A percentile compares a stretch with the other conserved stretches of the same genome.
Conservation (phyloP, 805 yeast genomes). For the Ogataea dorogensis region DNA sequence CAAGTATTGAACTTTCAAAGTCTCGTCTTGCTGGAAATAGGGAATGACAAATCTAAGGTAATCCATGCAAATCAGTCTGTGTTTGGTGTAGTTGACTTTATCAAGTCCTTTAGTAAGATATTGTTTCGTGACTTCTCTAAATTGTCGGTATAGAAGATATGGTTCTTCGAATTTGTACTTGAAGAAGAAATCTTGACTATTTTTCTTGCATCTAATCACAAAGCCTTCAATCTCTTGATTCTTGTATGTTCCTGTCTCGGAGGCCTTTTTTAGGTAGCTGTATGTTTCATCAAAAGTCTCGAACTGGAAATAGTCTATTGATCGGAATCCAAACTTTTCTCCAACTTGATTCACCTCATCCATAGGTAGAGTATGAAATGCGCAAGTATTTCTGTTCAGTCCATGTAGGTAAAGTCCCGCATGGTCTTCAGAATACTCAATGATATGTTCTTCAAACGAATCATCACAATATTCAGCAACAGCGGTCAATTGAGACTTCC, state of each 20-base stretch:
- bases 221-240: constrained; percentile 87
- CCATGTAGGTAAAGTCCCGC: constrained; percentile 94
- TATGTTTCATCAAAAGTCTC: constrained; percentile 42
- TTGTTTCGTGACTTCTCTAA: constrained; percentile 80
- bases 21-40: constrained; percentile 48
- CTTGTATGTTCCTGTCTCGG: constrained; percentile 67
- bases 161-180: constrained; percentile 96
- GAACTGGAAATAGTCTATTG: constrained; percentile 47
- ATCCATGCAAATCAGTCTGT: constrained; percentile 57
- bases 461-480: constrained; percentile 95
- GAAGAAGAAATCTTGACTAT: constrained; percentile 62
- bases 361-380: constrained; percentile 66
- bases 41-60: constrained; percentile 69
- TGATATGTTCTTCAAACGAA: constrained; percentile 86
- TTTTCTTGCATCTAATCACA: constrained; percentile 66
- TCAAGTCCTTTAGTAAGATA: constrained; percentile 42
- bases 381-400: constrained; percentile 62
- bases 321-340: constrained; percentile 62
- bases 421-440: constrained; percentile 61
- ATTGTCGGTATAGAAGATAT: constrained; percentile 81
- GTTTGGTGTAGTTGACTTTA: constrained; percentile 42
- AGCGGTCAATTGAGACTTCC: constrained; percentile 63
- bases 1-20: constrained; percentile 43
- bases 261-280: constrained; percentile 52
- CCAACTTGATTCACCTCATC: constrained; percentile 61